Base-by-base conservation (phyloP, 371 early-diverging fungal genomes). In the Circinella minor region DNA sequence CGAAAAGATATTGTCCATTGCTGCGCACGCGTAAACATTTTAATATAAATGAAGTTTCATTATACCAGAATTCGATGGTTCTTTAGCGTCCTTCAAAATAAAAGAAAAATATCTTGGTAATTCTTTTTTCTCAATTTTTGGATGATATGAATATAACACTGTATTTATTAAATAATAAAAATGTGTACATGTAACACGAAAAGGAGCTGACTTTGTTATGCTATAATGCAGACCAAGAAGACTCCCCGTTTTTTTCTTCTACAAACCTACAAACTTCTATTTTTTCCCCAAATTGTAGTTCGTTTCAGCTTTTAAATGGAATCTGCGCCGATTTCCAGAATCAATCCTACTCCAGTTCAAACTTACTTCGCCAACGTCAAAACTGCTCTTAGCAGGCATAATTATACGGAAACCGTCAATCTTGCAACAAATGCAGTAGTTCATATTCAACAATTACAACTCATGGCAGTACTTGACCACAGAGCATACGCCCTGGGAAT, bases 311-410 rank as follows among this genome's bases (percentile, higher is more conserved):
- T 14, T 13, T 51, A 51, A 51, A 51, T 51, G 51, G n/a, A 13
- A 51, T 51, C 51, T 51, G 51, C 51, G 14, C 51, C 51, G 51
- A 51, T 51, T 51, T 51, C 51, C 8, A 51, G 5, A 13, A 14
- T 51, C 51, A 15, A 51, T 51, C 8, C 51, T 17, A 51, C 51
- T 51, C 51, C 51, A 8, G 51, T 15, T 4, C 8, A 51, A 51
- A 13, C 51, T 51, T 17, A 14, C 15, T 51, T 51, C 15, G 3
- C 51, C 14, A 51, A 51, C 6, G 51, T 51, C 51, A 51, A 51
- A 51, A 51, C 8, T n/a, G 51, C 51, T n/a, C 51, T 51, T n/a
- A 51, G 51, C 51, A 51, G 15, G n/a, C 51, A n/a, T 51, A 51
- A 51, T 51, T 51, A 51, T 51, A 51, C 14, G n/a, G 51, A 51